Percentiles rank a stretch among this genome's conserved stretches.
Conservation (phyloP, 2,329 filamentous ascomycete genomes). For the Fusarium luffae region DNA sequence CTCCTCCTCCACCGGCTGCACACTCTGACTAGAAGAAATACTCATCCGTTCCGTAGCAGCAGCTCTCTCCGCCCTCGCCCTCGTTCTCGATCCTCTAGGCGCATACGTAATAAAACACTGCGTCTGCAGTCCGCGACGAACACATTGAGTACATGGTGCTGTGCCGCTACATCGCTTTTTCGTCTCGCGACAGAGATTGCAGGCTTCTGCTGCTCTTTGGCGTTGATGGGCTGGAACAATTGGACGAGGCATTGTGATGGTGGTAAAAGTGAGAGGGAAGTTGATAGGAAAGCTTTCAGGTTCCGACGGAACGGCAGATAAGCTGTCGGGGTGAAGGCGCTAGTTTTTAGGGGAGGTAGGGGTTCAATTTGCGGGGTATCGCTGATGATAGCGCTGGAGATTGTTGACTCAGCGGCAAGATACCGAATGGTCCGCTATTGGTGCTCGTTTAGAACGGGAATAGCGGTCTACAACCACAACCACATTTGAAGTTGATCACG, state of each 20-base stretch:
- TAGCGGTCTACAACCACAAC: neutral
- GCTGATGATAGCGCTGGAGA: neutral
- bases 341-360: neutral
- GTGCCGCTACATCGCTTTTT: constrained; percentile 64
- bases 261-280: neutral
- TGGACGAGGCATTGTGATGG: constrained; percentile 60
- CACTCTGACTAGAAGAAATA: neutral
- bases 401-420: neutral
- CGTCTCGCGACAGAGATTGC: constrained; percentile 58
- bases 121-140: constrained; percentile 54
- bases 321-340: neutral
- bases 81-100: constrained; percentile 44
- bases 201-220: constrained; percentile 61
- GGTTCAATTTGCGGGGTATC: constrained; percentile 23
- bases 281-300: constrained; percentile 1
- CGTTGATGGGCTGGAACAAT: constrained; percentile 62
- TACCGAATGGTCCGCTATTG: neutral
- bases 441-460: neutral
- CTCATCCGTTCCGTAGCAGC: constrained; percentile 12
- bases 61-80: constrained; percentile 29
- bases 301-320: constrained; percentile 20
- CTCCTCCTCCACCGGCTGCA: constrained; percentile 18
- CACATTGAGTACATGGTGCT: constrained; percentile 60
- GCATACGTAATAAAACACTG: constrained; percentile 52
- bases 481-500: no score